Evolutionary conservation across 768 basidiomycete species (phyloP).

Genomic region (Boletus subcaerulescens): DNA sequence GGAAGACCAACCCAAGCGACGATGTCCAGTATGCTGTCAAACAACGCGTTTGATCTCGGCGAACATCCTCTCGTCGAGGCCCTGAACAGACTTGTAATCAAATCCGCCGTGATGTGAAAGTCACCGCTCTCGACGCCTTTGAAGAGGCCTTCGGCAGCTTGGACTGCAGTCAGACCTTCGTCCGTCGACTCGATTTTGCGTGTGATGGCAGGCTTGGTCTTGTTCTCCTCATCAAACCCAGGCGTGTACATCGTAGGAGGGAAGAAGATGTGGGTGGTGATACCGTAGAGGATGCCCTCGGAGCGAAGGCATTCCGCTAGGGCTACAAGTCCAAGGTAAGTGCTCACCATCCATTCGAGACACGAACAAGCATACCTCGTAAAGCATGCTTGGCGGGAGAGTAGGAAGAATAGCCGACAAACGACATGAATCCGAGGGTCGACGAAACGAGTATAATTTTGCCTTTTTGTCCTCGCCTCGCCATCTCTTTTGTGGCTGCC

Average conservation of each 20-base stretch:
- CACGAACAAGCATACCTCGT: conserved; percentile 49
- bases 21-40: conserved; percentile 47
- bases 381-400: conserved; percentile 84
- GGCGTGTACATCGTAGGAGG: conserved; percentile 79
- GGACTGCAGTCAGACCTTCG: conserved; percentile 57
- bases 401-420: conserved; percentile 79
- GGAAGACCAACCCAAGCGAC: conserved; percentile 42
- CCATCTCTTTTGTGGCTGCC: conserved; percentile 68
- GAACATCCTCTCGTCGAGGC: conserved; percentile 59
- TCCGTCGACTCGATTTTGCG: conserved; percentile 76
- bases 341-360: neutral
- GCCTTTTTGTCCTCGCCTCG: conserved; percentile 50
- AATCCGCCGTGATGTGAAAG: conserved; percentile 72
- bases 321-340: conserved; percentile 38
- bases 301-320: conserved; percentile 81
- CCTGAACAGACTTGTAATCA: conserved; percentile 65
- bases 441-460: conserved; percentile 79
- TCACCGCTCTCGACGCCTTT: conserved; percentile 70
- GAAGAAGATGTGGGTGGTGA: conserved; percentile 77
- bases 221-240: conserved; percentile 74
- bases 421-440: conserved; percentile 68
- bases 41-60: conserved; percentile 55
- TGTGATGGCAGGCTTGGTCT: conserved; percentile 71
- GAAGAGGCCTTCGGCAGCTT: conserved; percentile 56
- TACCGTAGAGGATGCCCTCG: conserved; percentile 75